These are phyloP conservation scores for Suhomyces atakaporum DNA, from an alignment of 1,139 yeast species.

Conservation along the genomic window DNA sequence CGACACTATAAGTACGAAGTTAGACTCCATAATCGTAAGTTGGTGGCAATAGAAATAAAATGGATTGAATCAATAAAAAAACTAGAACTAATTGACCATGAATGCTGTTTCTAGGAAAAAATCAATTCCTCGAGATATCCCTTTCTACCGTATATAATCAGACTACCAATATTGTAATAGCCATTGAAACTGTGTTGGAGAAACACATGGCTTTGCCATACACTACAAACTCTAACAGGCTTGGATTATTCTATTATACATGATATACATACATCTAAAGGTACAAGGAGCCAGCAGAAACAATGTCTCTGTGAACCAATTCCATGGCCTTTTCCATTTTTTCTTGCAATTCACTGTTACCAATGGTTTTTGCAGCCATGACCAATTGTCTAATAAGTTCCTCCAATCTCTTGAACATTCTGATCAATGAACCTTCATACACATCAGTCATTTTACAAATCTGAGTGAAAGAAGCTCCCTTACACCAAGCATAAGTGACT, in stretches of 20 bases:
- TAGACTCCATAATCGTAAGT: no score
- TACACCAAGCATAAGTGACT: conserved; percentile 95
- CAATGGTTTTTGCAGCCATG: conserved; percentile 89
- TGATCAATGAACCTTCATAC: conserved; percentile 92
- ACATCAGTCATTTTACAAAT: conserved; percentile 99
- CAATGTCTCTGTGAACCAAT: conserved; percentile 92
- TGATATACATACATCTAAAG: conserved; percentile 33
- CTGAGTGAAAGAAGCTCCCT: conserved; percentile 93
- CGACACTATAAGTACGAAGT: no score
- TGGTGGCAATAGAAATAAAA: no score
- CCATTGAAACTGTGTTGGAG: no score
- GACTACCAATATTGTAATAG: no score
- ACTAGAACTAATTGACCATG: no score
- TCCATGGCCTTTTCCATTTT: conserved; percentile 88
- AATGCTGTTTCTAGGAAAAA: no score
- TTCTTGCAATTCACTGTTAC: conserved; percentile 78
- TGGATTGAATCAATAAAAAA: no score
- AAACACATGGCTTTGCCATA: no score
- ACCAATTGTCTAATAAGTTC: conserved; percentile 90
- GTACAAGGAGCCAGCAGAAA: conserved; percentile 92
- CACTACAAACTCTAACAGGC: no score
- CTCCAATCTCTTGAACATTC: conserved; percentile 91
- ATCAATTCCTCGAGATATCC: no score
- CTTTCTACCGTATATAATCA: no score
- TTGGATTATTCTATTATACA: conserved; percentile 9